phyloP scores from a whole-genome alignment of 208 protist species.

The Trichomonas tenax region DNA sequence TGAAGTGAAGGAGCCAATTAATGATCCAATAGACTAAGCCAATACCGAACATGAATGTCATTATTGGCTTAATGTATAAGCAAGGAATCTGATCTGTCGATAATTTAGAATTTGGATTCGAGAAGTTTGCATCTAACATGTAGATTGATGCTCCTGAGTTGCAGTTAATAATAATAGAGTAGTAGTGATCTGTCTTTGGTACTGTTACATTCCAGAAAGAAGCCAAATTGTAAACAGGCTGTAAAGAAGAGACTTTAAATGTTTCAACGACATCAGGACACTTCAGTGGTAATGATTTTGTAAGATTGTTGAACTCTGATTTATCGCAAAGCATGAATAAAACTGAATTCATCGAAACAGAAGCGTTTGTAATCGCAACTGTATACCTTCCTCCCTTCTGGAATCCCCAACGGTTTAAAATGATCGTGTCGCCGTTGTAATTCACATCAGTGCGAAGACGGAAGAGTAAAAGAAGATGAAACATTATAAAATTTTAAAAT shows the following conservation, averaged over 20 bases:
- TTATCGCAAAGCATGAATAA: not conserved
- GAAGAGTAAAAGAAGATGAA: not conserved
- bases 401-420: not conserved
- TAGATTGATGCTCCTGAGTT: not conserved
- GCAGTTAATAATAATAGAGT: not conserved
- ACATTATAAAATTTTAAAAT: not conserved
- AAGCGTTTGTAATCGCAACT: not conserved
- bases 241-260: not conserved
- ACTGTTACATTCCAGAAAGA: not conserved
- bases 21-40: not conserved
- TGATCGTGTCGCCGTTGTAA: not conserved
- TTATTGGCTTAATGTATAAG: not conserved
- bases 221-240: not conserved
- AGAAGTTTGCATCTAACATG: not conserved
- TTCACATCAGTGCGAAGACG: not conserved
- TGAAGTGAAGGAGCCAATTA: not conserved
- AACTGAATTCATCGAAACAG: not conserved
- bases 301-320: not conserved
- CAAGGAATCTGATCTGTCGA: not conserved
- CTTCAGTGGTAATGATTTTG: not conserved
- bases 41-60: not conserved
- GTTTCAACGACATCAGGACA: not conserved
- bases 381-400: not conserved
- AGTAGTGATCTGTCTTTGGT: not conserved
- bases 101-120: not conserved